Evolutionary conservation across 176 grass and related monocot genomes (phyloP).

Genomic region (Bolboschoenus planiculmis): DNA sequence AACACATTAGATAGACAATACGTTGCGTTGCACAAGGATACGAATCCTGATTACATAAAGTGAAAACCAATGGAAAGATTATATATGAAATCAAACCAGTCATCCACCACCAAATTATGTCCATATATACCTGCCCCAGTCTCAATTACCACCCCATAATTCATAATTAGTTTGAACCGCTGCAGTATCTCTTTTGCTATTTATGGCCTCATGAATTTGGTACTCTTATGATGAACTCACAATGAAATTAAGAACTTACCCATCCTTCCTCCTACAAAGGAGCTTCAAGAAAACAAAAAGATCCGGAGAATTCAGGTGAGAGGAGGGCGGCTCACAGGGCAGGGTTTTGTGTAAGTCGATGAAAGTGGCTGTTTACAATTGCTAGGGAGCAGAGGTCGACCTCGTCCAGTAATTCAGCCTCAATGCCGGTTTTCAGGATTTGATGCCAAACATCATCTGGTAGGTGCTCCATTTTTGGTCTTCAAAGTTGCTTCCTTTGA

Average conservation of each 20-base stretch:
- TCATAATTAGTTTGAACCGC: no score
- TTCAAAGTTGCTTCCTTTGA: background rate
- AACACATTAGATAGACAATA: no score
- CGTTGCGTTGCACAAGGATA: no score
- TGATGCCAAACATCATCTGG: conserved; percentile 2
- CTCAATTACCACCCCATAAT: background rate
- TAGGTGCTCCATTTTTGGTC: background rate
- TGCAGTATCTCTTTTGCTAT: no score
- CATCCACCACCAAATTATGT: no score
- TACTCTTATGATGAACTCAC: background rate
- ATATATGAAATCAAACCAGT: no score
- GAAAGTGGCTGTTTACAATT: background rate
- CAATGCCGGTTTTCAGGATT: background rate
- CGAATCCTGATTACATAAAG: no score
- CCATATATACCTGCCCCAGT: background rate
- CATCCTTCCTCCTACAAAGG: background rate
- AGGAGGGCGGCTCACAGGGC: background rate
- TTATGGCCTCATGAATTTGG: background rate
- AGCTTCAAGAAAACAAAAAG: background rate
- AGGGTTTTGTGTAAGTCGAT: background rate
- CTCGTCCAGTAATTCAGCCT: background rate
- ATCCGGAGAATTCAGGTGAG: background rate
- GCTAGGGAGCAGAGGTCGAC: background rate
- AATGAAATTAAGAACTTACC: background rate
- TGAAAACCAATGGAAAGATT: no score